Evolutionary conservation across 768 basidiomycete genomes (phyloP).

Genomic region (Xerocomellus intermedius): DNA sequence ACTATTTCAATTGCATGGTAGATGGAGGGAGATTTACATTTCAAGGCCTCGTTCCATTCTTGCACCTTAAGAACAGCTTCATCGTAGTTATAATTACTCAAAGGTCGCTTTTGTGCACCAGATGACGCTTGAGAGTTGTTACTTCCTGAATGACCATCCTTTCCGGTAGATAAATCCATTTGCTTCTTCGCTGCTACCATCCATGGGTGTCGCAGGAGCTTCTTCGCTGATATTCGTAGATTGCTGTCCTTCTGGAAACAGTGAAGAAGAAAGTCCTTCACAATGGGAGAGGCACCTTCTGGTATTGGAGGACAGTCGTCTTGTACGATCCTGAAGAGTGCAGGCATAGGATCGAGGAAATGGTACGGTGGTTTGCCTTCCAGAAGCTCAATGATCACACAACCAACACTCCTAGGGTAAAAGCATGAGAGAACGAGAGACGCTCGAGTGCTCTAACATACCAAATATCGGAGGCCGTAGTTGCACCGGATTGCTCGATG

Average conservation of each 20-base stretch:
- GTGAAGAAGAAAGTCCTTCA: conserved; percentile 94
- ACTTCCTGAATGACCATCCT: conserved; percentile 31
- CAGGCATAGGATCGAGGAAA: conserved; percentile 96
- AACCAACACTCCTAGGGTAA: conserved; percentile 74
- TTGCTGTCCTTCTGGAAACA: conserved; percentile 99
- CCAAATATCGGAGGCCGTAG: conserved; percentile 98
- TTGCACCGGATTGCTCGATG: conserved; percentile 96
- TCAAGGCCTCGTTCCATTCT: conserved; percentile 98
- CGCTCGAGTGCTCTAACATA: conserved; percentile 26
- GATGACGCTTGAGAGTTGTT: conserved; percentile 38
- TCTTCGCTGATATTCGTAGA: conserved; percentile 90
- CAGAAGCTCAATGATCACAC: conserved; percentile 92
- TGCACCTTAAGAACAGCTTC: conserved; percentile 94
- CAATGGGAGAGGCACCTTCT: conserved; percentile 90
- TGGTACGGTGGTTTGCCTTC: conserved; percentile 94
- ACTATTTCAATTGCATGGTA: conserved; percentile 1
- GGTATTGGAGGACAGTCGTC: conserved; percentile 97
- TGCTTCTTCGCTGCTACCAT: conserved; percentile 86
- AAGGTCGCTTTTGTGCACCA: conserved; percentile 42
- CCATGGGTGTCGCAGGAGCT: conserved; percentile 92
- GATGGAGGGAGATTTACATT: conserved; percentile 51
- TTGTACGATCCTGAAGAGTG: conserved; percentile 96
- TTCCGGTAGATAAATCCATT: conserved; percentile 40
- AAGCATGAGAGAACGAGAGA: neutral
- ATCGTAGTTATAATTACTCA: conserved; percentile 86